Evolutionary conservation across 495 filamentous ascomycete genomes (phyloP), one percentile per base, ranked within the genome.

Genomic region (Annulohypoxylon maeteangense): DNA sequence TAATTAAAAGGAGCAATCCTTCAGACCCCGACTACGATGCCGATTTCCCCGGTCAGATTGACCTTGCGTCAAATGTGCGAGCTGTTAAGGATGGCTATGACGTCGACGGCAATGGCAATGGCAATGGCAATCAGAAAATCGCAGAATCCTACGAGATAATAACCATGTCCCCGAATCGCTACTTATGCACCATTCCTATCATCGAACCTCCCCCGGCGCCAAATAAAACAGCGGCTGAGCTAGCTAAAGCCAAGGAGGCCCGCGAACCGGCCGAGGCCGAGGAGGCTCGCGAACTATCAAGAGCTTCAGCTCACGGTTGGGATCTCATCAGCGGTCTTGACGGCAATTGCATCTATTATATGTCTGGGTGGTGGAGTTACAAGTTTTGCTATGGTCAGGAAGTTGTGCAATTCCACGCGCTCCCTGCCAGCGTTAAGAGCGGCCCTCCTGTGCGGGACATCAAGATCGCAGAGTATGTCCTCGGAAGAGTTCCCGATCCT

Each of bases 281-380:
- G 65, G 90, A 97, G 75, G 88, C 91, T 65, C 92, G 93, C 56
- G 95, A 98, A 78, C 85, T 98, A 0, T 90, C 87, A 20, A 88
- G 93, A 18, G 95, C 95, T 4, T 92, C 91, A 0, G 88, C 92
- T 29, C 88, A 92, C 22, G 95, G 95, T 4, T 92, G 93, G 87
- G 93, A 98, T 76, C 85, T 98, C n/a, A 87, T 99, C 38, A 85
- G 89, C 73, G 93, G 90, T 31, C 90, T 99, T 78, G 88, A 98
- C 38, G 93, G 91, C 7, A 84, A 87, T 42, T 99, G 95, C 81
- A 86, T 99, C 68, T 97, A 97, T 81, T 97, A 91, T 79, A 85
- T 93, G 48, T 91, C 88, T 0, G 95, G 95, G 3, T 99, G 95
- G 95, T 99, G 95, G 95, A 93, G 90, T 60, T 99, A 99, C 78